A percentile compares a stretch with the other conserved stretches of the same genome.
phyloP scores from a whole-genome alignment of 1,284 basidiomycete genomes.

The Pholiota adiposa region DNA sequence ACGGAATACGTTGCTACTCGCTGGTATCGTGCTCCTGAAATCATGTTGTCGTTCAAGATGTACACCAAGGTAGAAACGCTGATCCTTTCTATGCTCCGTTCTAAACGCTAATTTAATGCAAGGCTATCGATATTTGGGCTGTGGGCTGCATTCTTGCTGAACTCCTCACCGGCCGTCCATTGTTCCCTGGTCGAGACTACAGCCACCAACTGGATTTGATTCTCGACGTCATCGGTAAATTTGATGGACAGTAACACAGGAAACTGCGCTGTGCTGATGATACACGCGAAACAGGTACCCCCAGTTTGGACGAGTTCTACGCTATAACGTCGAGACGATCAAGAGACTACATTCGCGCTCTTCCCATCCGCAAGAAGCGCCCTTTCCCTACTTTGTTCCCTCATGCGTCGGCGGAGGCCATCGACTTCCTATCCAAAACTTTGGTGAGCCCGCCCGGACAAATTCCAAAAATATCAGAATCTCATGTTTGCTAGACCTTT shows the following conservation, averaged over 20 bases:
- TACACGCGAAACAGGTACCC: constrained; percentile 56
- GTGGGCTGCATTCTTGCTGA: constrained; percentile 92
- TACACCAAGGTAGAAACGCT: constrained; percentile 62
- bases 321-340: constrained; percentile 84
- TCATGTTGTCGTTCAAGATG: constrained; percentile 91
- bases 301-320: constrained; percentile 87
- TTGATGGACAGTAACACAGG: neutral
- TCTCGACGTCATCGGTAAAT: constrained; percentile 79
- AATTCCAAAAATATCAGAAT: neutral
- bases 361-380: constrained; percentile 61
- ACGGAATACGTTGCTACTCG: constrained; percentile 86
- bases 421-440: constrained; percentile 85
- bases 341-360: constrained; percentile 81
- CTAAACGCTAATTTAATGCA: constrained; percentile 17
- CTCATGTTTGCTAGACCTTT: constrained; percentile 57
- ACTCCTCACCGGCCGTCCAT: constrained; percentile 77
- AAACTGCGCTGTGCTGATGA: neutral
- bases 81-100: neutral
- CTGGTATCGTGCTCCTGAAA: constrained; percentile 59
- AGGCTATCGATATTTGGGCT: constrained; percentile 86
- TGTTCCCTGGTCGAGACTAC: constrained; percentile 91
- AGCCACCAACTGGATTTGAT: constrained; percentile 87
- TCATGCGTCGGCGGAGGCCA: constrained; percentile 62
- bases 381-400: constrained; percentile 68
- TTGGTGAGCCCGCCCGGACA: constrained; percentile 53